Conservation (phyloP, 2,329 filamentous ascomycete species). For the Cryphonectria nitschkei region DNA sequence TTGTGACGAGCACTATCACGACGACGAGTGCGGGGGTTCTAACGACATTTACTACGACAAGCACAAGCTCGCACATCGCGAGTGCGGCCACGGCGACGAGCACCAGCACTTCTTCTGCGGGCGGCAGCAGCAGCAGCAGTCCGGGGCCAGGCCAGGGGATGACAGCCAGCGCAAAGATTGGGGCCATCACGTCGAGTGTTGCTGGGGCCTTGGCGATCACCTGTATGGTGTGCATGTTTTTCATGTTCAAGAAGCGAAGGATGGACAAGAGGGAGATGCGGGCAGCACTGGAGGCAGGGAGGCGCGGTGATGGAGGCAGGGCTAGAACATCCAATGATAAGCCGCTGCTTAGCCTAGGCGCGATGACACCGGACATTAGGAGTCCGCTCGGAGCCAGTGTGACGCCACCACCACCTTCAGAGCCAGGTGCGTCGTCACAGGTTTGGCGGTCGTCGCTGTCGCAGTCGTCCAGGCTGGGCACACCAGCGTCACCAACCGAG, state of each 20-base stretch:
- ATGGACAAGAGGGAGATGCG: conserved; percentile 18
- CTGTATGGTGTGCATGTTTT: conserved; percentile 18
- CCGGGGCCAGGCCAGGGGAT: background rate
- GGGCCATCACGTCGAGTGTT: conserved; percentile 22
- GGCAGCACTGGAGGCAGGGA: conserved; percentile 18
- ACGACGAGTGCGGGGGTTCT: conserved; percentile 19
- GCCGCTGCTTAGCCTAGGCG: conserved; percentile 16
- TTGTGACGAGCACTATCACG: conserved; percentile 21
- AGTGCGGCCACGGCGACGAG: background rate
- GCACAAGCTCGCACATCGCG: conserved; percentile 10
- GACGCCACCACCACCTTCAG: conserved; percentile 9
- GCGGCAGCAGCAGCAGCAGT: background rate
- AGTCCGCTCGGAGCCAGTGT: conserved; percentile 20
- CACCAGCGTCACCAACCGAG: conserved; percentile 17
- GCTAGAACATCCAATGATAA: conserved; percentile 13
- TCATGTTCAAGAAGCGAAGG: conserved; percentile 22
- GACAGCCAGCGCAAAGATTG: conserved; percentile 19
- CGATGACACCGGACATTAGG: conserved; percentile 10
- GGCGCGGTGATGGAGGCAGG: background rate
- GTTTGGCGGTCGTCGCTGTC: conserved; percentile 9
- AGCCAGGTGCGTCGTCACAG: conserved; percentile 12
- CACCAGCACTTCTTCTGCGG: background rate
- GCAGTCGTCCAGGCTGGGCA: background rate
- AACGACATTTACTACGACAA: conserved; percentile 19
- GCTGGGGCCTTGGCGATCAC: conserved; percentile 19